These are phyloP conservation scores for Phytopythium aichiense DNA, from an alignment of 352 stramenopile species.

Conservation along the genomic window DNA sequence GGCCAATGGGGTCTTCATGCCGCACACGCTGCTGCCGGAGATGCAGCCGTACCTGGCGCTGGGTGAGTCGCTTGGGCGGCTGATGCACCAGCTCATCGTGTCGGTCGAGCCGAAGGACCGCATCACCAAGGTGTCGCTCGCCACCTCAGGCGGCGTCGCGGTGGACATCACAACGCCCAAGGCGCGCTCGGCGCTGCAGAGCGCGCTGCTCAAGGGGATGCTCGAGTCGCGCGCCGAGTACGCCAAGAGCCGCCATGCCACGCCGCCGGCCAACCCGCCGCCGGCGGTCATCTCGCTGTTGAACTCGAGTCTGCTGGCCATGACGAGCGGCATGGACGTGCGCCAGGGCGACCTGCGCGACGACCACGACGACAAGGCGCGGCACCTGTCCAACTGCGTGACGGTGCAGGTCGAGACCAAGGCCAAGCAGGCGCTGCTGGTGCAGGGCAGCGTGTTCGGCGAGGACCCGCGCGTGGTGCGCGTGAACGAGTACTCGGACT, in stretches of 20 bases:
- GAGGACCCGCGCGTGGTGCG: slow-evolving; percentile 75
- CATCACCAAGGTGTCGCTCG: slow-evolving; percentile 63
- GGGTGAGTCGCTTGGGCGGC: slow-evolving; percentile 63
- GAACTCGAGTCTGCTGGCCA: slow-evolving; percentile 66
- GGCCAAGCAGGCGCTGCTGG: slow-evolving; percentile 45
- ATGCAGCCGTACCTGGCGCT: slow-evolving; percentile 80
- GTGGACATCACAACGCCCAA: slow-evolving; percentile 78
- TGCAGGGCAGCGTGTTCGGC: slow-evolving; percentile 81
- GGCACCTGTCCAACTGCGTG: slow-evolving; percentile 76
- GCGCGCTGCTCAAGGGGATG: slow-evolving; percentile 69
- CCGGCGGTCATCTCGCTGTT: slow-evolving; percentile 43
- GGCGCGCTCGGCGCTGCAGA: slow-evolving; percentile 67
- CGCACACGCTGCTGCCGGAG: slow-evolving; percentile 66
- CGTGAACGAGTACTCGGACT: slow-evolving; percentile 83
- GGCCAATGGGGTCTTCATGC: slow-evolving; percentile 83
- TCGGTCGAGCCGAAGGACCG: slow-evolving; percentile 59
- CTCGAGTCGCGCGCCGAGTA: slow-evolving; percentile 31
- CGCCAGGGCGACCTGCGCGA: slow-evolving; percentile 54
- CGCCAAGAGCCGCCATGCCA: background rate
- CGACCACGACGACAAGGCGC: slow-evolving; percentile 29
- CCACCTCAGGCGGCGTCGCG: slow-evolving; percentile 54
- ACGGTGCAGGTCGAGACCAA: slow-evolving; percentile 67
- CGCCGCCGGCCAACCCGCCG: background rate
- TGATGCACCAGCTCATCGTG: slow-evolving; percentile 62
- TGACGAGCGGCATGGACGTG: slow-evolving; percentile 76